These are phyloP conservation scores for Alternaria consortialis DNA, from an alignment of 2,329 filamentous ascomycete species.

Conservation along the genomic window DNA sequence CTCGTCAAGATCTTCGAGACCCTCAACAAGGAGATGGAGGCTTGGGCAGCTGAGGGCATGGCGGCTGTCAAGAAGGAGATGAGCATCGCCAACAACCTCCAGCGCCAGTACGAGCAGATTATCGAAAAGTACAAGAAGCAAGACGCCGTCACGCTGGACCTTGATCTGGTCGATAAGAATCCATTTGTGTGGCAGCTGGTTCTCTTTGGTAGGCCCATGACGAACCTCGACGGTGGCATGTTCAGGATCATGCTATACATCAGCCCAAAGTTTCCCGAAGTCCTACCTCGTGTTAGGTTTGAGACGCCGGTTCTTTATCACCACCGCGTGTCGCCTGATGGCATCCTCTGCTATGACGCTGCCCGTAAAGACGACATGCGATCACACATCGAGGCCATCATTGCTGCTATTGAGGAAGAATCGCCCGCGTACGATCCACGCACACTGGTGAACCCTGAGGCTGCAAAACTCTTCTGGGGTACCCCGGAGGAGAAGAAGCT, in stretches of 20 bases:
- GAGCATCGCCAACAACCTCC: slow-evolving; percentile 81
- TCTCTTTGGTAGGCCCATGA: slow-evolving; percentile 92
- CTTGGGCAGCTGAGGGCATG: slow-evolving; percentile 76
- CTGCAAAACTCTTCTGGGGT: slow-evolving; percentile 88
- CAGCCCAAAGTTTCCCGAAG: slow-evolving; percentile 84
- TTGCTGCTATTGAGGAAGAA: slow-evolving; percentile 86
- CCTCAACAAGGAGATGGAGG: slow-evolving; percentile 74
- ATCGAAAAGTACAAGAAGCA: slow-evolving; percentile 76
- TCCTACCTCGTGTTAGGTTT: slow-evolving; percentile 84
- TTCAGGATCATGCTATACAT: slow-evolving; percentile 83
- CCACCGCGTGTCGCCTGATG: slow-evolving; percentile 81
- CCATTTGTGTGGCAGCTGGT: slow-evolving; percentile 90
- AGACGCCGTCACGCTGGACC: slow-evolving; percentile 74
- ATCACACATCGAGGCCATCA: slow-evolving; percentile 84
- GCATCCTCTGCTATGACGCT: slow-evolving; percentile 79
- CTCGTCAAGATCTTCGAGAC: slow-evolving; percentile 73
- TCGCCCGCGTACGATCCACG: slow-evolving; percentile 88
- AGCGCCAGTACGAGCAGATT: slow-evolving; percentile 85
- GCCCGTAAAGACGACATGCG: slow-evolving; percentile 78
- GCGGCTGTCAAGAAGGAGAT: slow-evolving; percentile 70
- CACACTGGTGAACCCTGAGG: slow-evolving; percentile 85
- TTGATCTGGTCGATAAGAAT: slow-evolving; percentile 80
- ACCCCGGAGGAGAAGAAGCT: slow-evolving; percentile 78
- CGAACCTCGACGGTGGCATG: slow-evolving; percentile 86
- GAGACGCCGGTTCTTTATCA: slow-evolving; percentile 82